Evolutionary conservation across 1,284 basidiomycete species (phyloP).

Genomic region (Fistulina hepatica): DNA sequence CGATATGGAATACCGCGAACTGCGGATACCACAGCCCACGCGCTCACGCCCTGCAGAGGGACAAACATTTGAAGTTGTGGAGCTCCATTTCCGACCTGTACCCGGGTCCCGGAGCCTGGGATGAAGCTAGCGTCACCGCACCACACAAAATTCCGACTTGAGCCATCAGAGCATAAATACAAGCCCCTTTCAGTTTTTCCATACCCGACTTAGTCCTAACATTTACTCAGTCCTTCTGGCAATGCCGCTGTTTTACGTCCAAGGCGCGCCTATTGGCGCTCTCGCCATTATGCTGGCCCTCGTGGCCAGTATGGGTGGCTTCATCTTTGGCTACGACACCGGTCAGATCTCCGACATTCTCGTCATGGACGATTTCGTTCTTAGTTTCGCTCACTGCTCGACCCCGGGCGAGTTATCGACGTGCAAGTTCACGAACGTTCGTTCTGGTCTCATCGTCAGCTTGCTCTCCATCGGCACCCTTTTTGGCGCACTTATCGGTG

Average conservation of each 20-base stretch:
- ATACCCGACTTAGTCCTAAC: too few species aligned
- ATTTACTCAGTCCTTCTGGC: constrained; percentile 7
- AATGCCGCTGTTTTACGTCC: constrained; percentile 19
- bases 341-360: constrained; percentile 73
- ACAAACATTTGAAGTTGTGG: too few species aligned
- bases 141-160: too few species aligned
- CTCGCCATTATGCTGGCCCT: constrained; percentile 57
- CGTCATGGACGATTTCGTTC: constrained; percentile 62
- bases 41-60: too few species aligned
- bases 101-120: too few species aligned
- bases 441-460: constrained; percentile 57
- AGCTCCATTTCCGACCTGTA: too few species aligned
- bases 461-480: constrained; percentile 60
- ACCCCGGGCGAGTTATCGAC: constrained; percentile 28
- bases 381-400: constrained; percentile 47
- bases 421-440: constrained; percentile 42
- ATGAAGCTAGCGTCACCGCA: too few species aligned
- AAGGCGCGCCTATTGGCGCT: constrained; percentile 44
- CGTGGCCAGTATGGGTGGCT: constrained; percentile 70
- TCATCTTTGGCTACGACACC: constrained; percentile 70
- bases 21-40: too few species aligned
- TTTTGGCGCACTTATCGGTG: constrained; percentile 48
- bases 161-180: too few species aligned
- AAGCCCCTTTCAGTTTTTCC: too few species aligned
- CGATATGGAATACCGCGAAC: too few species aligned